Evolutionary conservation across 495 filamentous ascomycete genomes (phyloP), one percentile per base, ranked within the genome.

Genomic region (Trichoderma parareesei): DNA sequence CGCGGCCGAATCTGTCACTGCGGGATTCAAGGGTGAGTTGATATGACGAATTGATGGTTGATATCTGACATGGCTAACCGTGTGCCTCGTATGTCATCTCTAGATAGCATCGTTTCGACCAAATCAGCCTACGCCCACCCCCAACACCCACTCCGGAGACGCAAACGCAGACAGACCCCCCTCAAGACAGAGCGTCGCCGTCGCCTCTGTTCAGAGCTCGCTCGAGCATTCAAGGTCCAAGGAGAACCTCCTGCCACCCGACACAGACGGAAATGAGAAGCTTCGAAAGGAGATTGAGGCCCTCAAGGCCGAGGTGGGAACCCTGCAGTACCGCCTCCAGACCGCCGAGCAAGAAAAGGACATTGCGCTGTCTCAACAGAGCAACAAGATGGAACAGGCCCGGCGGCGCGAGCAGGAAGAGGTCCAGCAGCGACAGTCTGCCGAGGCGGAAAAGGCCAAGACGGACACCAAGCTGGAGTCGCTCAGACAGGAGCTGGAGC

Each of bases 271-370:
- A n/a, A 82, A 82, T 71, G 78, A 81, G 66, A 79, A 76, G 9
- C 76, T 83, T 49, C 69, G 81, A 41, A 72, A 67, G 13, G 75
- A 75, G 40, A 76, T 83, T 66, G 81, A 84, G 63, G 81, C 83
- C 68, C 73, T 84, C 40, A 84, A 83, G 67, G 82, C 82, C 41
- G 82, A 85, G 59, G 67, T 83, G 6, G 81, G 79, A 53, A 83
- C 78, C 0, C 71, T 85, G 62, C 77, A 75, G n/a, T 84, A 82
- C 67, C 79, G 77, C 8, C 74, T 83, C 35, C 79, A 74, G 81
- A 93, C 71, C 79, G 78, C 91, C 66, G 92, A 91, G 67, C 91
- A 96, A 64, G 94, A 97, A 72, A 87, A 90, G 67, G 93, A 95
- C 48, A 77, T 97, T 60, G 76, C 86, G 62, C 82, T 80, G 3